phyloP scores from a whole-genome alignment of 2,329 filamentous ascomycete species.

The Neospermospora avenae region DNA sequence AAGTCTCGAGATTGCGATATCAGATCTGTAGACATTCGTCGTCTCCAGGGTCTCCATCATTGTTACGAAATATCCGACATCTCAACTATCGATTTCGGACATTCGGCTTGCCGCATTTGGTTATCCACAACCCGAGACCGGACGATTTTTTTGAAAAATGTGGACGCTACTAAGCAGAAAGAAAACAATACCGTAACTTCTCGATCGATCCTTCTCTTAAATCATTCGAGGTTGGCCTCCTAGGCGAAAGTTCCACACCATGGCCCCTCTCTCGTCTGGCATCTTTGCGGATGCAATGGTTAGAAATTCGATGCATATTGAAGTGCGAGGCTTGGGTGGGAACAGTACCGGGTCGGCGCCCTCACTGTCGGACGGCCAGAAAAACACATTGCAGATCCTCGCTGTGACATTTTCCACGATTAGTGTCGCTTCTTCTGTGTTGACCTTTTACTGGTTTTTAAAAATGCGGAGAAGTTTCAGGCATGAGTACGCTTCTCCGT shows the following conservation, averaged over 20 bases:
- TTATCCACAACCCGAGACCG: neutral
- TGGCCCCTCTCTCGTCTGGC: slow-evolving; percentile 26
- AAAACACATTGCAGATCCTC: slow-evolving; percentile 31
- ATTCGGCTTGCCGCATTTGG: slow-evolving; percentile 3
- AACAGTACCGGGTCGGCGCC: slow-evolving; percentile 15
- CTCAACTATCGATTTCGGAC: slow-evolving; percentile 1
- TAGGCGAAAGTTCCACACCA: slow-evolving; percentile 3
- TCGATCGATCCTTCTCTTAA: neutral
- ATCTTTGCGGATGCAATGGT: slow-evolving; percentile 14
- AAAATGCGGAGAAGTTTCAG: slow-evolving; percentile 72
- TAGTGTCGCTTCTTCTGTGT: slow-evolving; percentile 54
- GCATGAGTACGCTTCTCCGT: slow-evolving; percentile 56
- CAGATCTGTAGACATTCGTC: neutral
- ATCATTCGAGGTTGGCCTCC: neutral
- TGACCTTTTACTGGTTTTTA: slow-evolving; percentile 68
- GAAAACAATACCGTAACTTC: neutral
- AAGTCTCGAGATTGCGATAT: neutral
- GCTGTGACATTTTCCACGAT: slow-evolving; percentile 43
- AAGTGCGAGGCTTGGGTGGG: slow-evolving; percentile 14
- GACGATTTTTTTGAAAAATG: slow-evolving; percentile 7
- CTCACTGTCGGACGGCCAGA: slow-evolving; percentile 19
- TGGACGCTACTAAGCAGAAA: slow-evolving; percentile 15
- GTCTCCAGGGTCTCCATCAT: neutral
- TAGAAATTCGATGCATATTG: slow-evolving; percentile 7
- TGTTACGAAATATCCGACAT: neutral